Evolutionary conservation across 2,329 filamentous ascomycete species (phyloP), one percentile per base, ranked within the genome.

Genomic region (Meredithiella fracta): DNA sequence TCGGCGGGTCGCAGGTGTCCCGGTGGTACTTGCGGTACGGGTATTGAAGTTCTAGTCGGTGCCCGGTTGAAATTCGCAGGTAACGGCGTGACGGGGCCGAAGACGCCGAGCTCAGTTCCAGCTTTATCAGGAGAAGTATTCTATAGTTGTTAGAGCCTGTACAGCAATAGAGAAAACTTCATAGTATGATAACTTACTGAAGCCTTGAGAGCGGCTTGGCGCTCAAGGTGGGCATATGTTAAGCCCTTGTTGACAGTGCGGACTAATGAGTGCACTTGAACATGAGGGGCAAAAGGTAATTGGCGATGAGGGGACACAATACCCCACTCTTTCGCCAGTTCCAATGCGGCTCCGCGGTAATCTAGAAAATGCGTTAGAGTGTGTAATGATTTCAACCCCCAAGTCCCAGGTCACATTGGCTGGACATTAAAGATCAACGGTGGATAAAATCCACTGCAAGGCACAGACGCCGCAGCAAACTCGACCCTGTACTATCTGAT

Each of bases 291-390:
- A 67, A 83, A 83, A 59, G 75, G 71, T 60, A 83, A 77, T 59
- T 80, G 71, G 63, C 74, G 74, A 65, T 82, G 78, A 62, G 80
- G 80, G 67, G 78, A 72, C 63, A 73, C 70, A 61, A 80, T 70
- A 67, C 79, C 75, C 80, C 80, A 83, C 70, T 83, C 79, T 66
- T 82, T 82, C 64, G 82, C 79, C 62, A 83, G 77, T 65, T 80
- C 81, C 68, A 78, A 75, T 55, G 80, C 80, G 47, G 80, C 81
- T 67, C 83, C 80, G 68, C 76, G 75, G 70, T 81, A 83, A 71
- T 82, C 80, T 83, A 70, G 26, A 29, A 40, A 38, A n/a, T 6
- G 37, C 15, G 51, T 59, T 51, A 58, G 49, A 54, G 37, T 23
- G 8, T 20, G 8, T 49, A 4, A 15, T n/a, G n/a, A 20, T 42